Conservation (phyloP, 192 early-diverging fungal species). For the Coemansia sp. region DNA sequence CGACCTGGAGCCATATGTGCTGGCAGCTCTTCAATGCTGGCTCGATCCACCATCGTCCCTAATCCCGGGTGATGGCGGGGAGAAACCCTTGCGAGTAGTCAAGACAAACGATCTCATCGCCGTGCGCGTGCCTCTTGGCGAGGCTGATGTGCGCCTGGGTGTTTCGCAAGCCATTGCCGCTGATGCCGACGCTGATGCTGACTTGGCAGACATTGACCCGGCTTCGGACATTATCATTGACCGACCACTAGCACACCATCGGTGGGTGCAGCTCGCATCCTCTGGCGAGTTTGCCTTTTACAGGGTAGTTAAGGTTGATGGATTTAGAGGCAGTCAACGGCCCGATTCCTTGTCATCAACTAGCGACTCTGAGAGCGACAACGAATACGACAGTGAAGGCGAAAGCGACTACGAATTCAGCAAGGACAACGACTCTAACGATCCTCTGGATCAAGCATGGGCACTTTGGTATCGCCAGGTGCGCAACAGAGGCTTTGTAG, state of each 20-base stretch:
- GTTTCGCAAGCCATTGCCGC: conserved; percentile 25
- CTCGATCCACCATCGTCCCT: conserved; percentile 7
- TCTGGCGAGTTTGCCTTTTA: conserved; percentile 38
- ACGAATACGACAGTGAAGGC: conserved; percentile 10
- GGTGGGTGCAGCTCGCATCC: neutral
- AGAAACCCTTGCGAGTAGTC: conserved; percentile 28
- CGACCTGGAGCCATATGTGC: conserved; percentile 35
- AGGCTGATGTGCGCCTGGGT: conserved; percentile 30
- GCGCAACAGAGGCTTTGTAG: conserved; percentile 18
- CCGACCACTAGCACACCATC: neutral
- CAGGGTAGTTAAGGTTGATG: conserved; percentile 36
- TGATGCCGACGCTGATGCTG: conserved; percentile 5
- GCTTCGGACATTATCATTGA: conserved; percentile 3
- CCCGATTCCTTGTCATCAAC: neutral
- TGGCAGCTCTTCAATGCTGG: conserved; percentile 44
- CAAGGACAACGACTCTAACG: neutral
- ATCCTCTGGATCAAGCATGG: conserved; percentile 24
- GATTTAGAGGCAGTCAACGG: conserved; percentile 19
- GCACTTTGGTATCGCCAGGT: conserved; percentile 34
- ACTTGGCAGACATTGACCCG: conserved; percentile 1
- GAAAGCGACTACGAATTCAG: neutral
- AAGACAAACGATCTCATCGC: conserved; percentile 45
- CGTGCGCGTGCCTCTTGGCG: conserved; percentile 28
- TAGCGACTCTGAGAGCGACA: conserved; percentile 12
- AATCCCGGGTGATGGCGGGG: no score